A percentile compares a stretch with the other conserved stretches of the same genome.
phyloP scores from a whole-genome alignment of 192 early-diverging fungal genomes.

The Backusella parvicylindrica region DNA sequence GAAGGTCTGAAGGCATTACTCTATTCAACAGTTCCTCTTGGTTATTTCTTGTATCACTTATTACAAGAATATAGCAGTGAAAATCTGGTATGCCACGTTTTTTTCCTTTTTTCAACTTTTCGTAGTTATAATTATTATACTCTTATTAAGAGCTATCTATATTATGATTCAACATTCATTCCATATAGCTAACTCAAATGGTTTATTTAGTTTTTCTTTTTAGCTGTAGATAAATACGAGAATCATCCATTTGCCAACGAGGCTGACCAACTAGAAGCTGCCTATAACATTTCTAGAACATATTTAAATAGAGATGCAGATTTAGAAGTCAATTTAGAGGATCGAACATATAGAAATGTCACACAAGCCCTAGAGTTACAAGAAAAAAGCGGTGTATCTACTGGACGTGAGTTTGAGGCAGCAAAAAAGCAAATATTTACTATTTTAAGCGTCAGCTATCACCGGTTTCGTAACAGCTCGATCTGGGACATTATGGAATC shows the following conservation, averaged over 20 bases:
- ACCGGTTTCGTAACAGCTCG: slow-evolving; percentile 4
- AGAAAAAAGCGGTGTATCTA: neutral
- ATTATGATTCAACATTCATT: neutral
- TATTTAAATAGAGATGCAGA: slow-evolving; percentile 11
- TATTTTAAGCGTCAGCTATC: slow-evolving; percentile 2
- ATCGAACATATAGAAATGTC: slow-evolving; percentile 4
- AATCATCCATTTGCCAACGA: neutral
- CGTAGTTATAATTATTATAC: neutral
- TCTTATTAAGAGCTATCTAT: neutral
- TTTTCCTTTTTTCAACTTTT: neutral
- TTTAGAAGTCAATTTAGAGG: slow-evolving; percentile 6
- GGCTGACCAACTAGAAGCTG: neutral
- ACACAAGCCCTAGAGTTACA: slow-evolving; percentile 3
- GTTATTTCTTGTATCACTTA: slow-evolving; percentile 10
- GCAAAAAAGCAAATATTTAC: slow-evolving; percentile 10
- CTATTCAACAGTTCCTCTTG: neutral
- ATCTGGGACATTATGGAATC: slow-evolving; percentile 12
- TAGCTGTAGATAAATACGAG: slow-evolving; percentile 12
- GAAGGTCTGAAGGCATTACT: slow-evolving; percentile 1
- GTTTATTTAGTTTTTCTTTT: slow-evolving; percentile 6
- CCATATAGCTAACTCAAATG: neutral
- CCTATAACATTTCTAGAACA: neutral
- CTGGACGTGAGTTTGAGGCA: slow-evolving; percentile 4
- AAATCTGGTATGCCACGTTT: slow-evolving; percentile 11
- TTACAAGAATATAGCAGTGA: slow-evolving; percentile 13